Conservation (phyloP, 164 flowering plant genomes). For the Kalanchoe fedtschenkoi region DNA sequence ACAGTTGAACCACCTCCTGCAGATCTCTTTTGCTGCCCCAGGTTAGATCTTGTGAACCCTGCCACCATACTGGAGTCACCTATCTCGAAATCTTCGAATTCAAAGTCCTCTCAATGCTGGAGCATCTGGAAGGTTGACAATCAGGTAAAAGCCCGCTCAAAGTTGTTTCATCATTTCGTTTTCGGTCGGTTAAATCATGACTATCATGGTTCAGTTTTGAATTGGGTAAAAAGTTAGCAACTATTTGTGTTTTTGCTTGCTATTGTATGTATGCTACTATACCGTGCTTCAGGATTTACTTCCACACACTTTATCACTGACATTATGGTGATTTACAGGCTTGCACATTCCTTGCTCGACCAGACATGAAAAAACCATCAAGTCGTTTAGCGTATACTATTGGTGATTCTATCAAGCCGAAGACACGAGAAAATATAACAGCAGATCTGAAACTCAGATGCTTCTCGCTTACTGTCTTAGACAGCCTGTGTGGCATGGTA, state of each 20-base stretch:
- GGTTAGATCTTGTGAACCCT: conserved; percentile 82
- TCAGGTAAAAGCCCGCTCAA: conserved; percentile 41
- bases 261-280: neutral
- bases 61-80: conserved; percentile 65
- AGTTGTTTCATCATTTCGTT: neutral
- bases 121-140: conserved; percentile 96
- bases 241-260: neutral
- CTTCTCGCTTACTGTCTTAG: conserved; percentile 75
- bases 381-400: conserved; percentile 67
- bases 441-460: conserved; percentile 81
- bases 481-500: conserved; percentile 92
- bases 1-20: conserved; percentile 55
- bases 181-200: neutral
- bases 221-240: no score
- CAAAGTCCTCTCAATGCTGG: conserved; percentile 75
- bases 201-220: neutral
- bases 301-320: neutral
- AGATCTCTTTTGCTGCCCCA: conserved; percentile 73
- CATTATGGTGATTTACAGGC: conserved; percentile 41
- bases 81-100: conserved; percentile 57
- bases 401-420: conserved; percentile 79
- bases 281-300: neutral
- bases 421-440: conserved; percentile 65
- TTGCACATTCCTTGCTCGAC: conserved; percentile 85
- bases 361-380: conserved; percentile 81